These are phyloP conservation scores for Arxiozyma slooffiae DNA, from an alignment of 1,139 yeast genomes.

Conservation along the genomic window DNA sequence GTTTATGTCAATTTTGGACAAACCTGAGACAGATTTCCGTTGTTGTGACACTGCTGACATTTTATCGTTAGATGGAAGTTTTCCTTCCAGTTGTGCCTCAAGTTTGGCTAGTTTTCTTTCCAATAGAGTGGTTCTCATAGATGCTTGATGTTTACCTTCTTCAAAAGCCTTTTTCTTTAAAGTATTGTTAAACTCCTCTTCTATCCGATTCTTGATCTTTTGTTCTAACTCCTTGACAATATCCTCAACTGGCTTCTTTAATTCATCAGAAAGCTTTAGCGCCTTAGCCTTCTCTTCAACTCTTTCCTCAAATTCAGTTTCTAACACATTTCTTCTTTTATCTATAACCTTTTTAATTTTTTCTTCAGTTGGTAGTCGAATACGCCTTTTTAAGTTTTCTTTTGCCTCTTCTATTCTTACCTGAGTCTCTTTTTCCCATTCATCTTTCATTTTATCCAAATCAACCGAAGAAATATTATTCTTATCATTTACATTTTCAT, in stretches of 20 bases:
- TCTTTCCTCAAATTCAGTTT: constrained; percentile 20
- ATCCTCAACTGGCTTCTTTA: constrained; percentile 6
- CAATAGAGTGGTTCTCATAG: constrained; percentile 27
- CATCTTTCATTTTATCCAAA: constrained; percentile 8
- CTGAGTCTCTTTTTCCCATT: constrained; percentile 22
- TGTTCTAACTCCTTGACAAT: constrained; percentile 13
- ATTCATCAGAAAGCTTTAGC: constrained; percentile 1
- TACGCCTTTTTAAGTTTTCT: constrained; percentile 26
- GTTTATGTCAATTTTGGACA: constrained; percentile 1
- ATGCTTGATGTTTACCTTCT: constrained; percentile 33
- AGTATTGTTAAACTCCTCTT: constrained; percentile 17
- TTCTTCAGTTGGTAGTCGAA: constrained; percentile 26
- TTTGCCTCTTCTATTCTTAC: constrained; percentile 24
- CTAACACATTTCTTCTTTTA: constrained; percentile 19
- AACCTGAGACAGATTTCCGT: not conserved
- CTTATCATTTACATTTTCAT: not conserved
- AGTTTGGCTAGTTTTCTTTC: constrained; percentile 25
- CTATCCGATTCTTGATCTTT: constrained; percentile 15
- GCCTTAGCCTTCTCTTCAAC: constrained; percentile 13
- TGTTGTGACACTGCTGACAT: not conserved
- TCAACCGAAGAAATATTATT: constrained; percentile 6
- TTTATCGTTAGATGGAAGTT: not conserved
- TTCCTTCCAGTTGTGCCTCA: constrained; percentile 15
- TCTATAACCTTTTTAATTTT: constrained; percentile 23
- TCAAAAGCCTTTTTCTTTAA: constrained; percentile 33